Percentiles rank a stretch among this genome's conserved stretches.
phyloP scores from a whole-genome alignment of 352 stramenopile species.

The Phytophthora citrophthora region DNA sequence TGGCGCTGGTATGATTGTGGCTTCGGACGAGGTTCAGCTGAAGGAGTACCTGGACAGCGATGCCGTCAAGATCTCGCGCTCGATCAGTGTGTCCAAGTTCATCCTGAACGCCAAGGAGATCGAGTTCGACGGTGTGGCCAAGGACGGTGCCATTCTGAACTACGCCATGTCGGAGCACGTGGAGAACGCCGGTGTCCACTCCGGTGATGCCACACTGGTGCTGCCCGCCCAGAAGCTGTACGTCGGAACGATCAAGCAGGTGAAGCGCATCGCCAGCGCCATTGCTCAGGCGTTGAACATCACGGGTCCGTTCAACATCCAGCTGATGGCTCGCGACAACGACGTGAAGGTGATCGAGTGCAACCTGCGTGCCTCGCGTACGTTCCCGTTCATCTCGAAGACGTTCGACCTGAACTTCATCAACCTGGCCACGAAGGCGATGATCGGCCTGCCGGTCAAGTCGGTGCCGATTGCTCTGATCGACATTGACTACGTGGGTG shows the following conservation, averaged over 20 bases:
- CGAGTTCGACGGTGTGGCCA: slow-evolving; percentile 98
- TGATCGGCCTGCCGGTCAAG: slow-evolving; percentile 91
- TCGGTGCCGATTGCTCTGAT: slow-evolving; percentile 96
- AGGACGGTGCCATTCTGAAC: slow-evolving; percentile 98
- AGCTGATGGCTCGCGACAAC: slow-evolving; percentile 98
- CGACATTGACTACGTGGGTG: slow-evolving; percentile 95
- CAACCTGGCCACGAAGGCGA: slow-evolving; percentile 94
- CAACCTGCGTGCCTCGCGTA: slow-evolving; percentile 98
- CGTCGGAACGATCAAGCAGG: slow-evolving; percentile 96
- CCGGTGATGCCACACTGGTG: slow-evolving; percentile 97
- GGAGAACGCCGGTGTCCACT: slow-evolving; percentile 99
- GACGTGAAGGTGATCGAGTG: slow-evolving; percentile 99
- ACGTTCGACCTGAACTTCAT: slow-evolving; percentile 99
- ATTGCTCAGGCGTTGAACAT: slow-evolving; percentile 97
- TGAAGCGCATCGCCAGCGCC: slow-evolving; percentile 94
- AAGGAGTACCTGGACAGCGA: slow-evolving; percentile 63
- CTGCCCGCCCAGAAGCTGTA: slow-evolving; percentile 98
- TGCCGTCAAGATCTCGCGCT: slow-evolving; percentile 93
- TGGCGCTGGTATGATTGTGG: slow-evolving; percentile 97
- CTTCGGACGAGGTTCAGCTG: slow-evolving; percentile 91
- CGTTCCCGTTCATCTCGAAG: slow-evolving; percentile 99
- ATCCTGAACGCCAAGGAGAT: slow-evolving; percentile 98
- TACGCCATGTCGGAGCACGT: slow-evolving; percentile 99
- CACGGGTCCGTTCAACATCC: slow-evolving; percentile 99
- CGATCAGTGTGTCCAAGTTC: slow-evolving; percentile 98